A percentile compares a stretch with the other conserved stretches of the same genome.
Evolutionary conservation across 768 basidiomycete genomes (phyloP).

Genomic region (Hericium coralloides): DNA sequence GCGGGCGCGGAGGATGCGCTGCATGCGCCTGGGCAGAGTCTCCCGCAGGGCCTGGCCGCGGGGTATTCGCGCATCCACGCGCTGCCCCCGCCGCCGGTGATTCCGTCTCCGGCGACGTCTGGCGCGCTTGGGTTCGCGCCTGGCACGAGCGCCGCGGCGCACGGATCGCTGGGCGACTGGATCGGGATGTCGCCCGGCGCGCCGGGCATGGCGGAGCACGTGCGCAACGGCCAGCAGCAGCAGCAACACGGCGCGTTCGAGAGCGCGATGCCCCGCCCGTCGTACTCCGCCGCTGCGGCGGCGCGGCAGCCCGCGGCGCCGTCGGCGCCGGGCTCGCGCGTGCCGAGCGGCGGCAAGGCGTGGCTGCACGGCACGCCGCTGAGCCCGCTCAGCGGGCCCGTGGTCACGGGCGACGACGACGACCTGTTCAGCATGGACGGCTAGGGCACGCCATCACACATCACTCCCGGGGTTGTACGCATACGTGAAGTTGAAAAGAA

Average conservation of each 20-base stretch:
- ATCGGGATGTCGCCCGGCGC: constrained; percentile 20
- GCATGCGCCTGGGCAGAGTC: constrained; percentile 83
- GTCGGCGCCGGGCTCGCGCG: constrained; percentile 2
- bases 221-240: constrained; percentile 19
- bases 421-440: constrained; percentile 65
- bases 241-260: constrained; percentile 28
- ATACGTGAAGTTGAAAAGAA: background rate
- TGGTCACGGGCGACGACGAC: constrained; percentile 55
- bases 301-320: background rate
- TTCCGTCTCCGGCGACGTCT: constrained; percentile 27
- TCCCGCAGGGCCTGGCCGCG: constrained; percentile 88
- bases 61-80: constrained; percentile 89
- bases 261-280: constrained; percentile 45
- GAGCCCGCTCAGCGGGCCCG: constrained; percentile 57
- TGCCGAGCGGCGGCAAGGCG: constrained; percentile 22
- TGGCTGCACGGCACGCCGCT: constrained; percentile 32
- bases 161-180: constrained; percentile 21
- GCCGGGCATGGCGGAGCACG: constrained; percentile 16
- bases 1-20: constrained; percentile 39
- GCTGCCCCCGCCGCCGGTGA: constrained; percentile 29
- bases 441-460: constrained; percentile 8
- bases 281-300: constrained; percentile 40
- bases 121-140: constrained; percentile 22
- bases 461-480: background rate
- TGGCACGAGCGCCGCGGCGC: constrained; percentile 16